Evolutionary conservation across 2,329 filamentous ascomycete species (phyloP).

Genomic region (Xylaria sp.): DNA sequence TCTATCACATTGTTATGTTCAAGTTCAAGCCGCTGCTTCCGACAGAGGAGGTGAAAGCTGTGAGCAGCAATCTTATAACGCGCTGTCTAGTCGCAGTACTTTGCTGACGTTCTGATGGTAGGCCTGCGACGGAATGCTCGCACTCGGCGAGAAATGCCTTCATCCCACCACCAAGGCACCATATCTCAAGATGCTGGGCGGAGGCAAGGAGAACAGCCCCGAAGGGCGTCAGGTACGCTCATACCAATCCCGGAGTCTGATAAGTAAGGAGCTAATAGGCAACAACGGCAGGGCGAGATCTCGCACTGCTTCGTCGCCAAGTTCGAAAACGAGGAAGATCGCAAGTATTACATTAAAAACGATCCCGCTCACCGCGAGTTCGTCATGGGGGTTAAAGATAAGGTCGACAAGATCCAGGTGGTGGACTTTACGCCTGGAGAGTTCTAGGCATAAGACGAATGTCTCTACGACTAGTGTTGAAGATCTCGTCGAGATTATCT

Average conservation of each 20-base stretch:
- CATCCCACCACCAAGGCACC: conserved; percentile 67
- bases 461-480: background rate
- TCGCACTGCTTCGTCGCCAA: conserved; percentile 75
- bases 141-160: conserved; percentile 66
- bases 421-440: conserved; percentile 65
- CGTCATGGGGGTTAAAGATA: conserved; percentile 58
- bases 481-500: background rate
- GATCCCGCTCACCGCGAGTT: conserved; percentile 73
- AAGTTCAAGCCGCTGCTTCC: conserved; percentile 46
- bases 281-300: conserved; percentile 62
- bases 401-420: conserved; percentile 65
- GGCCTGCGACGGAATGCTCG: conserved; percentile 53
- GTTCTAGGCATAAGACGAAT: conserved; percentile 37
- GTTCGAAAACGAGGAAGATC: conserved; percentile 70
- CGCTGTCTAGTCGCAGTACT: too few relatives aligned
- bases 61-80: conserved; percentile 39
- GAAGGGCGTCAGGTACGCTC: conserved; percentile 68
- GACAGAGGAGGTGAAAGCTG: conserved; percentile 47
- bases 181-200: conserved; percentile 68
- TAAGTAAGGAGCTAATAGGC: background rate
- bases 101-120: conserved; percentile 35
- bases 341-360: conserved; percentile 72
- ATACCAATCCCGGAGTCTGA: background rate
- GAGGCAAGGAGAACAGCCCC: conserved; percentile 69
- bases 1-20: conserved; percentile 48